phyloP scores from a whole-genome alignment of 2,329 filamentous ascomycete genomes.

The Fusarium sp. region DNA sequence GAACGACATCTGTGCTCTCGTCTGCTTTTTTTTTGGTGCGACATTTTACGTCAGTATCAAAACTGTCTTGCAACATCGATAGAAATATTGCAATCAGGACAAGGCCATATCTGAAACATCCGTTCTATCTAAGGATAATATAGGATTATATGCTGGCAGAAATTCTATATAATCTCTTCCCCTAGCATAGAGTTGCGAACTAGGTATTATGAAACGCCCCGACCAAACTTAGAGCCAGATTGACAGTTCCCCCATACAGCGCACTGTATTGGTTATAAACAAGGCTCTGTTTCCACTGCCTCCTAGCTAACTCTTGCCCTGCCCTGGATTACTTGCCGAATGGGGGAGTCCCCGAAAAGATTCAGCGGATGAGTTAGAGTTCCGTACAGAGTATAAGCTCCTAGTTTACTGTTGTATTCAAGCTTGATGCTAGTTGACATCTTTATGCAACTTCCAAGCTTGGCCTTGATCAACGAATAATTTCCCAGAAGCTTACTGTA shows the following conservation, averaged over 20 bases:
- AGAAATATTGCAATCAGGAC: slow-evolving; percentile 10
- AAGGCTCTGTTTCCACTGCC: not conserved
- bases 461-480: slow-evolving; percentile 6
- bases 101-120: slow-evolving; percentile 7
- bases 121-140: not conserved
- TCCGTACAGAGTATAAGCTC: slow-evolving; percentile 20
- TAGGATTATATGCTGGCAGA: not conserved
- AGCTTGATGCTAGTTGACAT: slow-evolving; percentile 3
- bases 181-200: slow-evolving; percentile 4
- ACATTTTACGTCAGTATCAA: slow-evolving; percentile 12
- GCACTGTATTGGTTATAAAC: slow-evolving; percentile 12
- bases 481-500: not conserved
- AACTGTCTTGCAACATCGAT: not conserved
- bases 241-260: slow-evolving; percentile 13
- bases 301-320: not conserved
- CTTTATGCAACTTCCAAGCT: not conserved
- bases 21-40: slow-evolving; percentile 5
- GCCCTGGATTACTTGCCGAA: slow-evolving; percentile 14
- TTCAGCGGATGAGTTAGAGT: slow-evolving; percentile 19
- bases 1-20: not conserved
- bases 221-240: slow-evolving; percentile 28
- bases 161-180: not conserved
- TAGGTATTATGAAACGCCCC: slow-evolving; percentile 36
- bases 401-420: not conserved
- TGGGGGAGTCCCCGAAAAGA: slow-evolving; percentile 35